phyloP scores from a whole-genome alignment of 306 rosid genomes.

The Albizia julibrissin region DNA sequence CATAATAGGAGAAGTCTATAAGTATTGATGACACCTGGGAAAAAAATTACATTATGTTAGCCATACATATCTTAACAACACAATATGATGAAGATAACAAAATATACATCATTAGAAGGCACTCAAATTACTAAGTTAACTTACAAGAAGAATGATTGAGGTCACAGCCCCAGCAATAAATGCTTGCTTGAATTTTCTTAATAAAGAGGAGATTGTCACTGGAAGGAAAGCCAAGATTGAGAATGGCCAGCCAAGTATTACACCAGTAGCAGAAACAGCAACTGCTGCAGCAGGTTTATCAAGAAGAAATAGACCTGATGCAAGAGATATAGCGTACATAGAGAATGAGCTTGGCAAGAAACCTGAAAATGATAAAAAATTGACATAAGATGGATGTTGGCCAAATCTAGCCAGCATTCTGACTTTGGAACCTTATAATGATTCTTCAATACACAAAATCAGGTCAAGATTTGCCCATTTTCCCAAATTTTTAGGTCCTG shows the following conservation, averaged over 20 bases:
- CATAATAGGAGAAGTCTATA: slow-evolving; percentile 66
- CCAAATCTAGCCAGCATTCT: slow-evolving; percentile 6
- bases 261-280: slow-evolving; percentile 81
- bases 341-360: slow-evolving; percentile 99
- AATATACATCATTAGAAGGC: background rate
- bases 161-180: slow-evolving; percentile 75
- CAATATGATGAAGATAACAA: background rate
- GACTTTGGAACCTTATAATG: background rate
- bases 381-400: slow-evolving; percentile 28
- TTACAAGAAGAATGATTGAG: slow-evolving; percentile 77
- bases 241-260: slow-evolving; percentile 99
- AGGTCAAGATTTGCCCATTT: background rate
- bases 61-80: slow-evolving; percentile 25
- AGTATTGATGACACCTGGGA: slow-evolving; percentile 71
- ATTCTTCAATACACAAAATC: slow-evolving; percentile 23
- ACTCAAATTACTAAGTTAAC: slow-evolving; percentile 35
- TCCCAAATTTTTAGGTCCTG: background rate
- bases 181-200: slow-evolving; percentile 59
- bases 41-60: slow-evolving; percentile 14
- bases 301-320: slow-evolving; percentile 89
- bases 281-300: slow-evolving; percentile 78
- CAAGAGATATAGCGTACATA: slow-evolving; percentile 90
- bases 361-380: slow-evolving; percentile 53
- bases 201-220: slow-evolving; percentile 67
- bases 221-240: slow-evolving; percentile 95